Percentiles rank a stretch among this genome's conserved stretches.
These are phyloP conservation scores for Candida ipomoeae DNA, from an alignment of 805 yeast genomes.

Conservation along the genomic window DNA sequence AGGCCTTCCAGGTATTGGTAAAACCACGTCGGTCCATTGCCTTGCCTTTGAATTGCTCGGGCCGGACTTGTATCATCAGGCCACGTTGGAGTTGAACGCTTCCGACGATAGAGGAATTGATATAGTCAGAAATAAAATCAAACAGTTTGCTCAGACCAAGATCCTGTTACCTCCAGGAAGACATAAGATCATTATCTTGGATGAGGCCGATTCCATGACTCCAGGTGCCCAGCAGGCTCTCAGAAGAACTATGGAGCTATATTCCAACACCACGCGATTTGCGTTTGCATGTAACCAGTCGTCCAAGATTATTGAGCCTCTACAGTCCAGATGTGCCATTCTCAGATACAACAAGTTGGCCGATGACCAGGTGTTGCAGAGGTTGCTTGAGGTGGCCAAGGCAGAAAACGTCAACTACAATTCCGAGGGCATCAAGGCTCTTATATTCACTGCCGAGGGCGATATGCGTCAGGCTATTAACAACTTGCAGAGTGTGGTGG, in stretches of 20 bases:
- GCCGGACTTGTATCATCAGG: conserved; percentile 60
- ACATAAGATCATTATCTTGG: conserved; percentile 88
- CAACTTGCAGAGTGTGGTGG: conserved; percentile 87
- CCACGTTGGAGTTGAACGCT: conserved; percentile 90
- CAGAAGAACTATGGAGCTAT: conserved; percentile 91
- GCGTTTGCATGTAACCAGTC: conserved; percentile 98
- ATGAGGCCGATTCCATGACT: conserved; percentile 96
- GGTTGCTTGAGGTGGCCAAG: conserved; percentile 67
- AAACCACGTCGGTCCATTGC: conserved; percentile 90
- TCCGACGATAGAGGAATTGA: conserved; percentile 98
- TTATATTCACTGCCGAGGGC: conserved; percentile 94
- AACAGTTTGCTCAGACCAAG: conserved; percentile 93
- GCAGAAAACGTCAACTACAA: conserved; percentile 71
- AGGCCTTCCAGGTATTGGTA: conserved; percentile 97
- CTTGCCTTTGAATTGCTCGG: conserved; percentile 83
- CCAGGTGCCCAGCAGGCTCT: conserved; percentile 95
- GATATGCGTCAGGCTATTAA: conserved; percentile 98
- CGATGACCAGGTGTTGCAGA: conserved; percentile 78
- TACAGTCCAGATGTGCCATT: conserved; percentile 95
- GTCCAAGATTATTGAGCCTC: conserved; percentile 91
- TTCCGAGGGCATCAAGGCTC: conserved; percentile 88
- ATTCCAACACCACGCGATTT: conserved; percentile 92
- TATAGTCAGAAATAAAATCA: conserved; percentile 88
- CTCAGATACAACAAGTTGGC: conserved; percentile 74
- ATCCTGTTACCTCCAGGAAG: conserved; percentile 82